A percentile compares a stretch with the other conserved stretches of the same genome.
phyloP scores from a whole-genome alignment of 129 eudicot species.

The Apium graveolens region DNA sequence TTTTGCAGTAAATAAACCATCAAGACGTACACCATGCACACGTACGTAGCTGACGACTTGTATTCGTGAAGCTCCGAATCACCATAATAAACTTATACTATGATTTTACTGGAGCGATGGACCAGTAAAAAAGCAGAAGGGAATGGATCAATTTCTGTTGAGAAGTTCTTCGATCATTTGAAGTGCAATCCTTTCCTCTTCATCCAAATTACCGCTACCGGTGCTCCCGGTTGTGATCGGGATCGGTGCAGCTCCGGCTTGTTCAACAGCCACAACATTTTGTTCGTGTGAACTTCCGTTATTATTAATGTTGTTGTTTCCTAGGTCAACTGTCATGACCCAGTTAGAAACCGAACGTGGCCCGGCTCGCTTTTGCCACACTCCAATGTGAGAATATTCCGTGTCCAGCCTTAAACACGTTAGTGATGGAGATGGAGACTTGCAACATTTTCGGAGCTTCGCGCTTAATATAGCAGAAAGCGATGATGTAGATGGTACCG shows the following conservation, averaged over 20 bases:
- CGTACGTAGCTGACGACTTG: not conserved
- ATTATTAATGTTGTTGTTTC: constrained; percentile 23
- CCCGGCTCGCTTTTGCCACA: constrained; percentile 96
- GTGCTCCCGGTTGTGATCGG: constrained; percentile 10
- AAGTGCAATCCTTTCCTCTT: constrained; percentile 78
- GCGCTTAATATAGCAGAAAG: constrained; percentile 60
- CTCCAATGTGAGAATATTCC: constrained; percentile 78
- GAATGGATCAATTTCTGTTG: constrained; percentile 23
- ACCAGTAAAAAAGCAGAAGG: not conserved
- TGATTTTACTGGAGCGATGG: not conserved
- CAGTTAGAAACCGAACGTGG: constrained; percentile 58
- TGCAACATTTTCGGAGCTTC: constrained; percentile 67
- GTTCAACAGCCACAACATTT: not conserved
- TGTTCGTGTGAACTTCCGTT: not conserved
- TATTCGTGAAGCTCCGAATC: not conserved
- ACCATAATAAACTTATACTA: not conserved
- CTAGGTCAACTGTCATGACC: constrained; percentile 95
- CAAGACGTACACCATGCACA: not conserved
- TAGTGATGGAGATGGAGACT: constrained; percentile 72
- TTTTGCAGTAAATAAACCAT: not conserved
- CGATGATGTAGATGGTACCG: not conserved
- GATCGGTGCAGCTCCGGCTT: not conserved
- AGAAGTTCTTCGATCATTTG: constrained; percentile 96
- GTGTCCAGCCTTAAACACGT: constrained; percentile 87
- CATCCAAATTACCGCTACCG: constrained; percentile 23